Base-by-base conservation (phyloP, 768 basidiomycete genomes). In the Leccinum broughii region DNA sequence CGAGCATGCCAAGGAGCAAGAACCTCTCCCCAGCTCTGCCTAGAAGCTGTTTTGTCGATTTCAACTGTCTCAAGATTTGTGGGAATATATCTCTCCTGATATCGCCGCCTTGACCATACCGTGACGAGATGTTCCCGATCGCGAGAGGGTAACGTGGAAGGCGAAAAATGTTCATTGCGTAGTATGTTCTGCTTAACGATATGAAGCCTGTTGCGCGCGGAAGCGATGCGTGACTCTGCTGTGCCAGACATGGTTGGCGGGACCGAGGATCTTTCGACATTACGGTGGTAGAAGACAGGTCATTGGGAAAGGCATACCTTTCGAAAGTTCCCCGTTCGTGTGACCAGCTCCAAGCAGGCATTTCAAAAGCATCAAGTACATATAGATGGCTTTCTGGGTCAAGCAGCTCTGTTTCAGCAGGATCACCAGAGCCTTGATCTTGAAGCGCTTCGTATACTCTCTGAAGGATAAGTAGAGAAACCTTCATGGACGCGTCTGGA, bases 81-180 rank as follows among this genome's bases (percentile, higher is more conserved):
- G 64, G 60, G 70, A 63, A 66, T 57, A 55, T 51, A 63, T 52
- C 56, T 51, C 54, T 59, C 35, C 24, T 26, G 52, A 62, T 53
- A 62, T 54, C 51, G 60, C 44, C 60, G 59, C 56, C 54, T 50
- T 63, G 59, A 58, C 62, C 86, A 65, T 69, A 93, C 93, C 62
- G 96, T 97, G 51, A 98, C 88, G 58, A 97, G 87, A 58, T 87
- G 86, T 62, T 89, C 88, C 60, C 94, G 79, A 74, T 98, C 93
- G 55, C 87, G 85, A 15, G 93, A 95, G 46, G 94, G 92, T 41
- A 98, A 75, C 0, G 94, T 95, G 6, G 96, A 96, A 3, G 97
- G 95, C 2, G 93, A 93, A 75, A 99, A 99, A 73, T 98, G 95
- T 71, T 99, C 97, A 69, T 98, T 98, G 44, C 97, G 82, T 41